A percentile compares a stretch with the other conserved stretches of the same genome.
phyloP scores from a whole-genome alignment of 73 alveolate genomes.

The Paramecium pentaurelia region DNA sequence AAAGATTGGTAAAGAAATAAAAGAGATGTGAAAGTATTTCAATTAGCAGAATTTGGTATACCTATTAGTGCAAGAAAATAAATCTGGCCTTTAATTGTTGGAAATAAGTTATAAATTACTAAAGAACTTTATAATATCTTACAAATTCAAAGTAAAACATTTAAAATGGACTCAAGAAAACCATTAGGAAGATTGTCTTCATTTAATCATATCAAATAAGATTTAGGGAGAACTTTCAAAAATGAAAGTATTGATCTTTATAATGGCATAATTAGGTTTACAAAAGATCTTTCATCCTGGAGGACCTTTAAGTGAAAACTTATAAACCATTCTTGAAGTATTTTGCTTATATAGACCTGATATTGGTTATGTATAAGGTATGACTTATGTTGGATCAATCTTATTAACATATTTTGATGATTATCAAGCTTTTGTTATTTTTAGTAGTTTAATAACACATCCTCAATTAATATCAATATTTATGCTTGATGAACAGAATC shows the following conservation, averaged over 20 bases:
- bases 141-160: not conserved
- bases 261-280: not conserved
- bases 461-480: not conserved
- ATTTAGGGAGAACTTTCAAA: constrained; percentile 10
- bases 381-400: constrained; percentile 15
- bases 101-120: not conserved
- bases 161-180: not conserved
- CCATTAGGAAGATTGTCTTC: not conserved
- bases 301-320: constrained; percentile 14
- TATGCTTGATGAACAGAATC: not conserved
- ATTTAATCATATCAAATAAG: not conserved
- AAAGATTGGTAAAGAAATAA: constrained; percentile 4
- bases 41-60: not conserved
- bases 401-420: not conserved
- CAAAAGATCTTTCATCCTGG: constrained; percentile 16
- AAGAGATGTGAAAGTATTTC: not conserved
- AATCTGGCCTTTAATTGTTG: constrained; percentile 13
- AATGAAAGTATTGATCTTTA: not conserved
- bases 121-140: not conserved
- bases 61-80: not conserved
- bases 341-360: constrained; percentile 28
- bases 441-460: not conserved
- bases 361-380: not conserved
- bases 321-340: not conserved
- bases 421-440: not conserved